These are phyloP conservation scores for Venturia carpophila DNA, from an alignment of 2,329 filamentous ascomycete species.

Conservation along the genomic window DNA sequence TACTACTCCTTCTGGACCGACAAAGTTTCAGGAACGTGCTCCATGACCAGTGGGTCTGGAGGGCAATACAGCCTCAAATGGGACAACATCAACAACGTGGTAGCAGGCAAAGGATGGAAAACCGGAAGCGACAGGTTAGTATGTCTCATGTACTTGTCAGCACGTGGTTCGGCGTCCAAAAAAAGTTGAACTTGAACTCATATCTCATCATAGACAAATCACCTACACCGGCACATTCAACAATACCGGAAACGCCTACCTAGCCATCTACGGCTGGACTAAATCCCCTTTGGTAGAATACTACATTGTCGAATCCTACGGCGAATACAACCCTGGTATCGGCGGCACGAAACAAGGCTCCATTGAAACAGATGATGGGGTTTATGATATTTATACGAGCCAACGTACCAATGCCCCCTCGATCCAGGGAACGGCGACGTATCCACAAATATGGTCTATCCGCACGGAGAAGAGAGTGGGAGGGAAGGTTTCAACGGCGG, in stretches of 20 bases:
- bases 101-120: slow-evolving; percentile 53
- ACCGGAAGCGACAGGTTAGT: slow-evolving; percentile 43
- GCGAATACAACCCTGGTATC: slow-evolving; percentile 38
- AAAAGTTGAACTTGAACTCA: not conserved
- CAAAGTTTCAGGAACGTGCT: slow-evolving; percentile 31
- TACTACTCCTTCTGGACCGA: slow-evolving; percentile 45
- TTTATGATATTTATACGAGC: slow-evolving; percentile 45
- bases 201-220: slow-evolving; percentile 35
- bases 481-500: slow-evolving; percentile 43
- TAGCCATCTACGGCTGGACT: slow-evolving; percentile 53
- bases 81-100: slow-evolving; percentile 45
- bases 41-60: not conserved
- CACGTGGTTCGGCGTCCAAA: not conserved
- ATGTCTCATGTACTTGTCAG: slow-evolving; percentile 17
- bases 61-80: slow-evolving; percentile 39
- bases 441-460: slow-evolving; percentile 49
- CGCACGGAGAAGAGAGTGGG: slow-evolving; percentile 42
- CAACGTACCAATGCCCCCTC: slow-evolving; percentile 45
- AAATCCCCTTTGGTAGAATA: slow-evolving; percentile 49
- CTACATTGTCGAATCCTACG: slow-evolving; percentile 50
- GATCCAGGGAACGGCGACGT: slow-evolving; percentile 47
- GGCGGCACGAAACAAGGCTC: slow-evolving; percentile 23
- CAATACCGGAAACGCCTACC: slow-evolving; percentile 44
- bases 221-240: slow-evolving; percentile 43
- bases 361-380: slow-evolving; percentile 44